Base-by-base conservation (phyloP, 2,329 filamentous ascomycete genomes). In the Paracoccidioides brasiliensis region DNA sequence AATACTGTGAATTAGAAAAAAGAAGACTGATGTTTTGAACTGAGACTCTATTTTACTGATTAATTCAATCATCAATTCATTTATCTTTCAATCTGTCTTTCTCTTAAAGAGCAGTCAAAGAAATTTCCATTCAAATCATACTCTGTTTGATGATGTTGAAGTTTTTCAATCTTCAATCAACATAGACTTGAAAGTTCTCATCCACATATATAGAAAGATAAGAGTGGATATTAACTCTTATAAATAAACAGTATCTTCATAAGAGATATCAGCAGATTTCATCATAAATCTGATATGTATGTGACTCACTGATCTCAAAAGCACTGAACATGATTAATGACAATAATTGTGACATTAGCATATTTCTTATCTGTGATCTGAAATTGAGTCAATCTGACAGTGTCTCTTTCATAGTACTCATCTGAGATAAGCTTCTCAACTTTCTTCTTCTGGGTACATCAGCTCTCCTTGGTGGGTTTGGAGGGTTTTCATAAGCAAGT, bases 111-210 rank as follows among this genome's bases (percentile, higher is more conserved):
- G 41, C 14, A 56, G 40, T 53, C 40, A 30, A 52, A 56, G 48
- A 35, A 56, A 56, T 46, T 56, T 56, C 45, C 45, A 55, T 55
- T 55, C 53, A 55, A 42, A 55, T 55, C 14, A 22, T 55, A 40
- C 37, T 51, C 45, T 55, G 53, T 43, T 55, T 55, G 14, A 4
- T 51, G 42, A 53, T 43, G 38, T 43, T 53, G 38, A 43, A 43
- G 15, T 53, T 53, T 33, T 53, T 53, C 50, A 53, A 46, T 54
- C 52, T 9, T 10, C 52, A 54, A 22, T 54, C 52, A 45, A 35
- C 41, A 43, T 54, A 54, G 14, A 14, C 6, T 56, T 22, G n/a
- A 33, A 56, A 49, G 37, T 53, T 53, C 44, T 56, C 44, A 42
- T 12, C 38, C 15, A 22, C 32, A 41, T 42, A 56, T 53, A 42